A percentile compares a stretch with the other conserved stretches of the same genome.
Evolutionary conservation across 2,329 filamentous ascomycete species (phyloP).

Genomic region (Bipolaris zeicola): DNA sequence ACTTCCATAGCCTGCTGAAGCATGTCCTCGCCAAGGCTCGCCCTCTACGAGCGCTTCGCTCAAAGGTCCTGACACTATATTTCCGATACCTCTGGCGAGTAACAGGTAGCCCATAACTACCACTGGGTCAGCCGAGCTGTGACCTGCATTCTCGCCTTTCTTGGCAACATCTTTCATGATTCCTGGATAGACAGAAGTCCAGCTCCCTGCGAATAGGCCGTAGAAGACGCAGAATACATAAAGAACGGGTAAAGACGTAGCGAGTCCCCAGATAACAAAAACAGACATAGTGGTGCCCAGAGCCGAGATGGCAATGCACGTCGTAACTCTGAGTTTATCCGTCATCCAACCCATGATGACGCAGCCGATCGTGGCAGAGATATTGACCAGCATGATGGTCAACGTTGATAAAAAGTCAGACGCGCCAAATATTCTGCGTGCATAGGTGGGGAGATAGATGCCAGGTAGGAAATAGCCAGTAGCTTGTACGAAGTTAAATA

Average conservation of each 20-base stretch:
- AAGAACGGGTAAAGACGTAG: constrained; percentile 44
- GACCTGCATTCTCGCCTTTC: not conserved
- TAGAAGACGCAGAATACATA: constrained; percentile 38
- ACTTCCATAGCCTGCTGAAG: constrained; percentile 45
- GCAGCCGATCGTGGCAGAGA: constrained; percentile 42
- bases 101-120: not conserved
- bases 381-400: constrained; percentile 45
- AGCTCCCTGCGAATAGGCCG: constrained; percentile 43
- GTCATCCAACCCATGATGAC: constrained; percentile 44
- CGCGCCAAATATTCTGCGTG: constrained; percentile 34
- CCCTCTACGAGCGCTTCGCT: constrained; percentile 50
- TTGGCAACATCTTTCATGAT: constrained; percentile 36
- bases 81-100: constrained; percentile 51
- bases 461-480: constrained; percentile 49
- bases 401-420: constrained; percentile 26
- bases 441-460: constrained; percentile 47
- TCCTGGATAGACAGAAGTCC: constrained; percentile 32
- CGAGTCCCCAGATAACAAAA: constrained; percentile 55
- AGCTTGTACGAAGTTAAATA: constrained; percentile 44
- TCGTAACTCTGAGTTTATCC: constrained; percentile 51
- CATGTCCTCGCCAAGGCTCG: constrained; percentile 20
- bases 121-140: not conserved
- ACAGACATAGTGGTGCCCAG: not conserved
- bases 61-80: constrained; percentile 56
- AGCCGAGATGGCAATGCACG: constrained; percentile 35